Evolutionary conservation across 2,329 filamentous ascomycete genomes (phyloP), one percentile per base, ranked within the genome.

Genomic region (Cryphonectria carpinicola): DNA sequence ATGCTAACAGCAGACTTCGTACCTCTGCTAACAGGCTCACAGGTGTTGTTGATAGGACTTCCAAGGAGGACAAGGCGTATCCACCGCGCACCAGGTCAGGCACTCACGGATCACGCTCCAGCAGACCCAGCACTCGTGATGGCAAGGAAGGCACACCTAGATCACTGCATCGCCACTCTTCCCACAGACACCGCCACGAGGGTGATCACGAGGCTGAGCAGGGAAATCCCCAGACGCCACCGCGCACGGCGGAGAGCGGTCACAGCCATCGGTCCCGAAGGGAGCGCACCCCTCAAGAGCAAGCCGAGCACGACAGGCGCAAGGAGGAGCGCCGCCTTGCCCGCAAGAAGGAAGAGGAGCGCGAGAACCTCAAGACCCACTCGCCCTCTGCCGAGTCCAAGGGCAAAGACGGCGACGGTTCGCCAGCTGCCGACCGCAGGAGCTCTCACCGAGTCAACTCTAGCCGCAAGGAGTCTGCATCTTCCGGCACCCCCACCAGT

Each of bases 1-100:
- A 64, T 71, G 69, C 69, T 67, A 64, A 60, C 62, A 56, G 69
- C 71, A 72, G 62, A 68, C 78, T 83, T 80, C 77, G 79, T 77
- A 79, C 82, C 79, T 82, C 84, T 84, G 82, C 86, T 88, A 84
- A 88, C 86, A 82, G 84, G 78, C 85, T 82, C 80, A 81, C 82
- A 88, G 86, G 86, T 80, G 84, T 85, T 74, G 84, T 85, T 74
- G 84, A 79, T 76, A 68, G 41, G 60, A 79, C 77, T 76, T 76
- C 76, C 73, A 79, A 79, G 70, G 79, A 79, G 73, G 80, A 83
- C 72, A 79, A 76, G 76, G 69, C 74, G 71, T 65, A 65, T 22
- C 60, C 66, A 17, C 69, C 75, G 73, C 74, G 76, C 76, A 49
- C 72, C 74, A 13, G 75, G 77, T 73, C 73, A 75, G 66, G 70